Evolutionary conservation across 306 rosid genomes (phyloP), one percentile per base, ranked within the genome.

Genomic region (Vigna nakashimae): DNA sequence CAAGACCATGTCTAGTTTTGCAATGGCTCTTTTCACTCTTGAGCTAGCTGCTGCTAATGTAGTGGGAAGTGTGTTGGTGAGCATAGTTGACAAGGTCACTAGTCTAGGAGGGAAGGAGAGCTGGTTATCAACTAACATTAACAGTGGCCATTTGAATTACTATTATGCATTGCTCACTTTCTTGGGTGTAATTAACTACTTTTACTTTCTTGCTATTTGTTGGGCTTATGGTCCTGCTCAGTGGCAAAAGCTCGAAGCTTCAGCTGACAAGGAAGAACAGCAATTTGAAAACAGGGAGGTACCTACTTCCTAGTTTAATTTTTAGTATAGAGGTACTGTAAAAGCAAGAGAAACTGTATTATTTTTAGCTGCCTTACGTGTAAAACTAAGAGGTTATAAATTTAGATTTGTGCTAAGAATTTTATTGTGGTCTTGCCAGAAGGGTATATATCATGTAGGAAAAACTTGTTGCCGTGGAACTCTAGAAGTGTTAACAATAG

Each of bases 81-180:
- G 3, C 58, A 60, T 46, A 69, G 85, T 87, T 50, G 85, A 87
- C 75, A 60, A 17, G 69, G 57, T 81, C 20, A 77, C 82, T 12
- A 79, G 75, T 24, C 11, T 50, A 2, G 90, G 85, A 36, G 89
- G 85, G 20, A 71, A 28, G 0, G 87, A 62, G 71, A 85, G 93
- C 52, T 89, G 93, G 90, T 66, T 89, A 30, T 43, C 86, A 3
- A 83, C 78, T 56, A 87, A 89, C 73, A 84, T 89, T 32, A 89
- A 89, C 16, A 73, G 16, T 67, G 93, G 82, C 1, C 88, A 80
- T 49, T 63, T 82, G 65, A 82, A 87, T 77, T 87, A 69, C 71
- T 84, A 73, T 69, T 87, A 77, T 56, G 82, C 78, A 18, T 36
- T 87, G 0, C 73, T 84, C 17, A 52, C 82, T 36, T 18, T 58